Base-by-base conservation (phyloP, 208 protist genomes). In the Dictyostelium gargantuum region DNA sequence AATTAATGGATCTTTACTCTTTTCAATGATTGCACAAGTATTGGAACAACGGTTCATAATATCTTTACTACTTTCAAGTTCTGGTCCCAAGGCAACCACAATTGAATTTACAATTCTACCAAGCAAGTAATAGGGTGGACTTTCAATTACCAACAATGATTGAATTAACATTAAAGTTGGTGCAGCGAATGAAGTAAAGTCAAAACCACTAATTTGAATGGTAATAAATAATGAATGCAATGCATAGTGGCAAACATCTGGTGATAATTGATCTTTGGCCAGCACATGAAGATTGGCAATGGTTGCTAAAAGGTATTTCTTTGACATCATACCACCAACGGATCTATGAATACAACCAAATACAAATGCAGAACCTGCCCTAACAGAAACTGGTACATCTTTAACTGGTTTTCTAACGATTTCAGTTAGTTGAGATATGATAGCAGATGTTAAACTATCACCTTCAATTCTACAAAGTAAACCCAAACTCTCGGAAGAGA, bases 71-170 rank as follows among this genome's bases (percentile, higher is more conserved):
- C 17, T 48, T n/a, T 89, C 76, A 0, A 86, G 32, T n/a, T 93
- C 91, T 46, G 91, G 91, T 8, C 91, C 91, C 2, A 93, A 48
- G 19, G 76, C 75, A 26, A 82, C 80, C 0, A 93, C 91, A 54
- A 93, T 89, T 8, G 79, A 73, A 40, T 93, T 93, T 52, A 81
- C 73, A 15, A 93, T 70, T 50, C 91, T 42, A 74, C 91, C 91
- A 3, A 93, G n/a, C 21, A 79, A n/a, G 40, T 89, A 72, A 40
- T 89, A 89, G 0, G 82, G 82, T 42, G 82, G 82, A 54, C 32
- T 70, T 44, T 89, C 82, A 42, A 9, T 48, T 3, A 89, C 15
- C 0, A 89, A 40, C 3, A 89, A 23, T 6, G 82, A 79, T 68
- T 89, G 82, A 32, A 89, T 26, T 38, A 89, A 52, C 50, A 79